These are phyloP conservation scores for Tricholomella constricta DNA, from an alignment of 768 basidiomycete genomes.

Conservation along the genomic window DNA sequence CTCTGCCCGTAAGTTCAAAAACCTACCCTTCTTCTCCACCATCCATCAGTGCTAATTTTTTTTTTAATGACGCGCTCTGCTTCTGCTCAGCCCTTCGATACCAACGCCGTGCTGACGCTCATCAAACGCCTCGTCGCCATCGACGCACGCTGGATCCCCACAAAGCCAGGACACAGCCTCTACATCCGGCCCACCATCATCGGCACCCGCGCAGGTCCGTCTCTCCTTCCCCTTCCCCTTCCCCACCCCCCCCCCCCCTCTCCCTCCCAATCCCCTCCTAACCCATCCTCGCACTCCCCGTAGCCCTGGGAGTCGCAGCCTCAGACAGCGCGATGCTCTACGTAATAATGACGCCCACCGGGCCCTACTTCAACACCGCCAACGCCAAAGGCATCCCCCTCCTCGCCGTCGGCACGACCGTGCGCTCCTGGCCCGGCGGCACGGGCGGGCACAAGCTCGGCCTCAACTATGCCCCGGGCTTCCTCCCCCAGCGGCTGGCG, in stretches of 20 bases:
- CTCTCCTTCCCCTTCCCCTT: slow-evolving; percentile 11
- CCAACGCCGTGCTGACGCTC: slow-evolving; percentile 64
- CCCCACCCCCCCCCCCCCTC: no score
- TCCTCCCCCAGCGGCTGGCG: slow-evolving; percentile 67
- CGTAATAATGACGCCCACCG: slow-evolving; percentile 69
- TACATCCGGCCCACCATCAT: slow-evolving; percentile 86
- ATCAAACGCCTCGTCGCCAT: slow-evolving; percentile 72
- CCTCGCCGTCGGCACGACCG: slow-evolving; percentile 42
- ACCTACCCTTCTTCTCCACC: neutral
- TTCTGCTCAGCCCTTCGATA: slow-evolving; percentile 66
- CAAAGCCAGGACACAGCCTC: slow-evolving; percentile 69
- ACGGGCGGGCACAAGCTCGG: slow-evolving; percentile 83
- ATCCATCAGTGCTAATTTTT: no score
- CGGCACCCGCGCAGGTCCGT: slow-evolving; percentile 46
- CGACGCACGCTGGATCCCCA: slow-evolving; percentile 88
- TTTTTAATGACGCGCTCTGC: no score
- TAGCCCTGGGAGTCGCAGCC: slow-evolving; percentile 64
- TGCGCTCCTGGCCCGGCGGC: slow-evolving; percentile 56
- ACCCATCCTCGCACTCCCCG: slow-evolving; percentile 14
- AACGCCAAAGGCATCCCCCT: slow-evolving; percentile 55
- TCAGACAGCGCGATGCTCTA: slow-evolving; percentile 77
- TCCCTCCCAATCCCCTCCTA: no score
- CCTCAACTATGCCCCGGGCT: slow-evolving; percentile 61
- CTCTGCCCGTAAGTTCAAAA: slow-evolving; percentile 67
- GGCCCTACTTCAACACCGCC: slow-evolving; percentile 76